phyloP scores from a whole-genome alignment of 805 yeast genomes.

The Candida bentonensis region DNA sequence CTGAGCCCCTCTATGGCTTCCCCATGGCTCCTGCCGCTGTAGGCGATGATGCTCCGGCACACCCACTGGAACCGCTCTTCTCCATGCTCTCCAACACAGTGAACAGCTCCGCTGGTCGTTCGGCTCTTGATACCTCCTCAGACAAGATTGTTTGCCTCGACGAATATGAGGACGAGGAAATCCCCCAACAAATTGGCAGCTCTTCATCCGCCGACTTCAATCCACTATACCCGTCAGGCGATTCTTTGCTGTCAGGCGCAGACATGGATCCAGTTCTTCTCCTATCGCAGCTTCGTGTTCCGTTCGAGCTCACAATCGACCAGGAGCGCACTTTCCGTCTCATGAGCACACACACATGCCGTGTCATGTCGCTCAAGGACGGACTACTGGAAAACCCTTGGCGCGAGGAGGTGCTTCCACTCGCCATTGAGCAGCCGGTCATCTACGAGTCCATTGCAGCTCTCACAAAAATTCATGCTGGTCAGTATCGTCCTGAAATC shows the following conservation, averaged over 20 bases:
- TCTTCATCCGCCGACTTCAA: background rate
- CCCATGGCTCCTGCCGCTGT: background rate
- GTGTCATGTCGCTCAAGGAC: slow-evolving; percentile 47
- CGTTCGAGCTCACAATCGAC: background rate
- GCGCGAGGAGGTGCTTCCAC: slow-evolving; percentile 42
- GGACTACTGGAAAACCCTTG: slow-evolving; percentile 61
- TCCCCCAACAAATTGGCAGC: background rate
- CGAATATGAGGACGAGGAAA: background rate
- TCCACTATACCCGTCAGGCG: background rate
- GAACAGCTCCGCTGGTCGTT: background rate
- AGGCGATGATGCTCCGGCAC: background rate
- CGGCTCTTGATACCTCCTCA: background rate
- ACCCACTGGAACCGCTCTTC: background rate
- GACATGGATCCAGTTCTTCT: background rate
- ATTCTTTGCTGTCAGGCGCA: background rate
- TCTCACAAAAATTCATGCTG: slow-evolving; percentile 50
- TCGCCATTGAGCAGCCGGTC: slow-evolving; percentile 41
- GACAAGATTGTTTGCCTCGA: background rate
- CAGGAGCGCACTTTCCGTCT: slow-evolving; percentile 17
- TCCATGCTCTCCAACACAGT: background rate
- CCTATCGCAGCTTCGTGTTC: background rate
- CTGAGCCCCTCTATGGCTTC: background rate
- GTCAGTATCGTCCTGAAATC: slow-evolving; percentile 30
- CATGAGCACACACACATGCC: slow-evolving; percentile 34
- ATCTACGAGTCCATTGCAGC: slow-evolving; percentile 50